These are phyloP conservation scores for Durusdinium trenchii DNA, from an alignment of 73 alveolate species.

Conservation along the genomic window DNA sequence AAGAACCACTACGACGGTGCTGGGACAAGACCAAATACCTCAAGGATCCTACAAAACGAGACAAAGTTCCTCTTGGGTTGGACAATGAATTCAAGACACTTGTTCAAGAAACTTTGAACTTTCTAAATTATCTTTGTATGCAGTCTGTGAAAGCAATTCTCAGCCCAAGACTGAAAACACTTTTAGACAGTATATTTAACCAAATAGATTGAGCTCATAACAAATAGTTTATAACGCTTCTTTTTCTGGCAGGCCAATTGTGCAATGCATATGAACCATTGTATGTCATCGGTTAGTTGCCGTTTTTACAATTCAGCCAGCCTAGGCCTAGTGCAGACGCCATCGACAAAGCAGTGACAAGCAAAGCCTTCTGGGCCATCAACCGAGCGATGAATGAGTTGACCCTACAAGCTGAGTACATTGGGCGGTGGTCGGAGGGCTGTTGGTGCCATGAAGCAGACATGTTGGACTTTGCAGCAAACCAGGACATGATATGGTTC, in stretches of 20 bases:
- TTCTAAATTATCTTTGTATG: too few species aligned
- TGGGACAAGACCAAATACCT: neutral
- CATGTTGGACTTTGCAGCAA: neutral
- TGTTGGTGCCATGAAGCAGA: neutral
- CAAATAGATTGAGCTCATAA: too few species aligned
- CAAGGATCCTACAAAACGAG: neutral
- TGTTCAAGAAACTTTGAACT: too few species aligned
- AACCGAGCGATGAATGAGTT: neutral
- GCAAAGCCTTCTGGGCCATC: neutral
- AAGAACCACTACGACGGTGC: neutral
- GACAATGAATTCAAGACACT: neutral
- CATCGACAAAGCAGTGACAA: neutral
- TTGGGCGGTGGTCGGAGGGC: neutral
- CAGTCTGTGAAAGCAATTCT: too few species aligned
- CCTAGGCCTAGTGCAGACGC: neutral
- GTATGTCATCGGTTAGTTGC: neutral
- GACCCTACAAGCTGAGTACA: neutral
- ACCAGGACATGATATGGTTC: neutral
- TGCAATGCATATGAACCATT: neutral
- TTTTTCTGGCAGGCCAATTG: too few species aligned
- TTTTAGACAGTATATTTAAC: too few species aligned
- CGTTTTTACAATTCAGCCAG: neutral
- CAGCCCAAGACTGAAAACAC: too few species aligned
- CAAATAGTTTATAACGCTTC: too few species aligned
- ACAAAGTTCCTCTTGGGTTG: neutral